These are phyloP conservation scores for Podaxis carcinomalis DNA, from an alignment of 768 basidiomycete species.

Conservation along the genomic window DNA sequence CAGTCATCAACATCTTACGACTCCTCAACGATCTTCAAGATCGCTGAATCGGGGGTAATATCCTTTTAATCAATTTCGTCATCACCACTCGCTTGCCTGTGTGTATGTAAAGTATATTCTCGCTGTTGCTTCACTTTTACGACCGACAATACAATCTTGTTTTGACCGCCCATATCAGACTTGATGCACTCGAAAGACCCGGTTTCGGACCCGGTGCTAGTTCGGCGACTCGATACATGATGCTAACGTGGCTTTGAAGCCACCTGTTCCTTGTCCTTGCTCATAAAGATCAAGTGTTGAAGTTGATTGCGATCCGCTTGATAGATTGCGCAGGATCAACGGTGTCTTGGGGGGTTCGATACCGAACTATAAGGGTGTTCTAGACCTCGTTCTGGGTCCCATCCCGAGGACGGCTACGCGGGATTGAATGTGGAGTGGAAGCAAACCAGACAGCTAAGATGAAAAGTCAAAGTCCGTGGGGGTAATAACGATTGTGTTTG, in stretches of 20 bases:
- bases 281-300: slow-evolving; percentile 24
- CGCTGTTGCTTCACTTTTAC: not conserved
- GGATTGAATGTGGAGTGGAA: slow-evolving; percentile 57
- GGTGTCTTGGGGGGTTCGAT: not conserved
- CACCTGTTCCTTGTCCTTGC: not conserved
- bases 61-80: not conserved
- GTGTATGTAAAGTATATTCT: slow-evolving; percentile 6
- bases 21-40: slow-evolving; percentile 62
- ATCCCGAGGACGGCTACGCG: slow-evolving; percentile 46
- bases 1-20: slow-evolving; percentile 84
- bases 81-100: not conserved
- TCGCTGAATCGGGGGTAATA: slow-evolving; percentile 23
- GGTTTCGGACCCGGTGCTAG: not conserved
- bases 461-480: slow-evolving; percentile 42
- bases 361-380: slow-evolving; percentile 44
- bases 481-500: slow-evolving; percentile 57
- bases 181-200: no score
- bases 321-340: slow-evolving; percentile 15
- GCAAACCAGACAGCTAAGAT: slow-evolving; percentile 64
- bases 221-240: not conserved
- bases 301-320: slow-evolving; percentile 32
- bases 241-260: not conserved
- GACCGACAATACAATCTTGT: not conserved
- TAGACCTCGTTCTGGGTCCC: slow-evolving; percentile 45
- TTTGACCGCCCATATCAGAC: not conserved